A percentile compares a stretch with the other conserved stretches of the same genome.
phyloP scores from a whole-genome alignment of 129 eudicot genomes.

The Kitagawia praeruptora region DNA sequence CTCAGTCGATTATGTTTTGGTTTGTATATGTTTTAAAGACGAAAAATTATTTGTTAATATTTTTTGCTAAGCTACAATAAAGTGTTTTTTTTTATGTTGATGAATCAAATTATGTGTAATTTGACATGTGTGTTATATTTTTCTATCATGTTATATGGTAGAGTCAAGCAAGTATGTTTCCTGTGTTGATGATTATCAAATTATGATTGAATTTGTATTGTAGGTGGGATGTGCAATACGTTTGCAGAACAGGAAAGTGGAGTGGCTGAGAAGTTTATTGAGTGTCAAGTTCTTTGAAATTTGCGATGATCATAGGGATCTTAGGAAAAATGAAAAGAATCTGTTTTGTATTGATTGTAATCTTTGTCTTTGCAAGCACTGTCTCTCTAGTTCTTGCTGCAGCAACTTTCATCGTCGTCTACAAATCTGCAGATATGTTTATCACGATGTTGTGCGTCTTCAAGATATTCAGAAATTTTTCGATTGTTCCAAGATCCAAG shows the following conservation, averaged over 20 bases:
- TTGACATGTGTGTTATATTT: background rate
- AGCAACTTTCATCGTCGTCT: slow-evolving; percentile 35
- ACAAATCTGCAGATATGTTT: slow-evolving; percentile 66
- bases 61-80: background rate
- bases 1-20: too few relatives aligned
- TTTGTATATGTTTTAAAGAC: too few relatives aligned
- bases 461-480: slow-evolving; percentile 56
- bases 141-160: background rate
- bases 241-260: slow-evolving; percentile 15
- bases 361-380: slow-evolving; percentile 51
- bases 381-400: slow-evolving; percentile 28
- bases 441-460: slow-evolving; percentile 69
- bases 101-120: background rate
- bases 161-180: background rate
- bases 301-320: slow-evolving; percentile 38
- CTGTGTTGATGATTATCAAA: background rate
- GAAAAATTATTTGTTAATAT: too few relatives aligned
- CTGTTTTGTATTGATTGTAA: slow-evolving; percentile 63
- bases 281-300: slow-evolving; percentile 41
- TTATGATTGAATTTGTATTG: background rate
- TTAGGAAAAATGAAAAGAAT: slow-evolving; percentile 57
- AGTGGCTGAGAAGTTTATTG: slow-evolving; percentile 47
- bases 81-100: background rate
- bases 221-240: slow-evolving; percentile 26
- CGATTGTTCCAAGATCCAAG: slow-evolving; percentile 65